Conservation (phyloP, 2,329 filamentous ascomycete species). For the Chrysoporthe cubensis region DNA sequence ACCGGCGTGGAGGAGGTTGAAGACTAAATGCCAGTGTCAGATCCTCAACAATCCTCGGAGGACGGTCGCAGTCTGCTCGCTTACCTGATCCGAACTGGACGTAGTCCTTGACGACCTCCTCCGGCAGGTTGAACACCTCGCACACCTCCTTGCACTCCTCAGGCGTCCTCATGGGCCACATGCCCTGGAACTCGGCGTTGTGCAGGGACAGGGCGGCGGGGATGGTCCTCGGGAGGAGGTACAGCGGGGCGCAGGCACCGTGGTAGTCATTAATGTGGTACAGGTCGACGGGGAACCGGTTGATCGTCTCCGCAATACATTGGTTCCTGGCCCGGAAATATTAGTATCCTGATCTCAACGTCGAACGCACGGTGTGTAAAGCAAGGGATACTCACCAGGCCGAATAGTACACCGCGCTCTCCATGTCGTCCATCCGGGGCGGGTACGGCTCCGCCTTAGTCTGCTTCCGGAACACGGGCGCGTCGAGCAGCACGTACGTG, state of each 20-base stretch:
- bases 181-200: constrained; percentile 70
- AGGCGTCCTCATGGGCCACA: constrained; percentile 67
- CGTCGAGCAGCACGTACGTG: constrained; percentile 70
- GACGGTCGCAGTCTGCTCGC: constrained; percentile 36
- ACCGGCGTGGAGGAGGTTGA: constrained; percentile 70
- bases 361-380: neutral
- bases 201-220: constrained; percentile 66
- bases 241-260: constrained; percentile 57
- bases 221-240: constrained; percentile 63
- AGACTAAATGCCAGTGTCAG: constrained; percentile 50
- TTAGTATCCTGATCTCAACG: neutral
- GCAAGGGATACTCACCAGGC: constrained; percentile 50
- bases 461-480: constrained; percentile 68
- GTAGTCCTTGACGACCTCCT: constrained; percentile 59
- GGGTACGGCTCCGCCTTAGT: constrained; percentile 65
- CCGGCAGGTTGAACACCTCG: constrained; percentile 62
- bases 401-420: constrained; percentile 69
- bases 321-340: constrained; percentile 65
- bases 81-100: constrained; percentile 63
- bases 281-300: constrained; percentile 54
- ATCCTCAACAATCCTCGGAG: constrained; percentile 41
- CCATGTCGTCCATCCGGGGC: constrained; percentile 68
- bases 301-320: constrained; percentile 67
- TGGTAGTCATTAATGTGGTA: constrained; percentile 47
- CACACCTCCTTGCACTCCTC: constrained; percentile 66